Conservation (phyloP, 352 stramenopile species). For the Phytophthora pini region DNA sequence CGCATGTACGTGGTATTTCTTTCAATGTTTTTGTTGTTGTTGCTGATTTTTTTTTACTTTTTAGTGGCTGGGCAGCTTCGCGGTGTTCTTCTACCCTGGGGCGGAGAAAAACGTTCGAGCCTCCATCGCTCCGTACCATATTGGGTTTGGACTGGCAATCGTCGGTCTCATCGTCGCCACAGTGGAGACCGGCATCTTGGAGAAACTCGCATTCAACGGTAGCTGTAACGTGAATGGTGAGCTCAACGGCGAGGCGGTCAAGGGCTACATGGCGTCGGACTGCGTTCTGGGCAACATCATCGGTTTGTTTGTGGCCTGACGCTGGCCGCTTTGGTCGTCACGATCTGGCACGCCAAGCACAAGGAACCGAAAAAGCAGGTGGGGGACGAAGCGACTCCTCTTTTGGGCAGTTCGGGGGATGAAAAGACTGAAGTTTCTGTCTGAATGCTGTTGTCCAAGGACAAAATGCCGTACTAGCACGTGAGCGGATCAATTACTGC, state of each 20-base stretch:
- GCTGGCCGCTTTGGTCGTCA: conserved; percentile 47
- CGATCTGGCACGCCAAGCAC: conserved; percentile 65
- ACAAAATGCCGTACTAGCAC: background rate
- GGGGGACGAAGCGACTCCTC: conserved; percentile 49
- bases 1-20: conserved; percentile 39
- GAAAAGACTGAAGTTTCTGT: conserved; percentile 34
- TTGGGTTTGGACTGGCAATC: conserved; percentile 69
- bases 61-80: conserved; percentile 74
- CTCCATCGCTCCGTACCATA: conserved; percentile 63
- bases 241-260: conserved; percentile 66
- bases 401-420: conserved; percentile 48
- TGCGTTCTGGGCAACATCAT: conserved; percentile 82
- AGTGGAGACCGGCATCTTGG: conserved; percentile 70
- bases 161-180: conserved; percentile 69
- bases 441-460: conserved; percentile 10
- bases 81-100: conserved; percentile 81
- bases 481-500: background rate
- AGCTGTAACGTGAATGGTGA: conserved; percentile 84
- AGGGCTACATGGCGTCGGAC: conserved; percentile 74
- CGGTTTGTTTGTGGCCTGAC: conserved; percentile 65
- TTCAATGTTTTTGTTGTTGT: conserved; percentile 3
- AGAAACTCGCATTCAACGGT: conserved; percentile 88
- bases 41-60: background rate
- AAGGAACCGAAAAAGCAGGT: conserved; percentile 17
- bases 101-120: conserved; percentile 50